Conservation (phyloP, 495 filamentous ascomycete species). For the Podospora australis region DNA sequence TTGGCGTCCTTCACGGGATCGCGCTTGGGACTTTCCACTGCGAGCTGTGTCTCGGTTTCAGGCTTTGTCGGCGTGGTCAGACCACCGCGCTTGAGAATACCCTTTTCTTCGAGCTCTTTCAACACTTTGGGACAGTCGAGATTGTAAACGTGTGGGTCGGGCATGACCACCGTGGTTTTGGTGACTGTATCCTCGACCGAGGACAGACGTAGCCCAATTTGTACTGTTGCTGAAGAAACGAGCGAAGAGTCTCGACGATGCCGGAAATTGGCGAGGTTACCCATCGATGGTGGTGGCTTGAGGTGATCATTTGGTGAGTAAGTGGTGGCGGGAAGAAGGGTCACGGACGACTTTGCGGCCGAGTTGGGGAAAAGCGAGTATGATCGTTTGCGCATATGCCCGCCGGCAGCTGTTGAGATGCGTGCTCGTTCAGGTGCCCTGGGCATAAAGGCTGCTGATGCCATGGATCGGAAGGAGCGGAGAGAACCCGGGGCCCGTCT, state of each 20-base stretch:
- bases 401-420: conserved; percentile 14
- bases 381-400: conserved; percentile 33
- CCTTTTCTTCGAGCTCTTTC: conserved; percentile 13
- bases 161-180: conserved; percentile 12
- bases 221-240: conserved; percentile 41
- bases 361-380: conserved; percentile 36
- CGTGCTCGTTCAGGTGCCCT: conserved; percentile 26
- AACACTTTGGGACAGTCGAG: conserved; percentile 25
- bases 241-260: conserved; percentile 41
- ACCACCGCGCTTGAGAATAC: conserved; percentile 19
- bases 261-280: conserved; percentile 21
- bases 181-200: conserved; percentile 36
- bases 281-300: conserved; percentile 38
- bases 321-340: conserved; percentile 36
- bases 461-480: conserved; percentile 28
- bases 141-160: conserved; percentile 25
- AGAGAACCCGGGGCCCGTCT: conserved; percentile 24
- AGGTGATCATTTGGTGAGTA: conserved; percentile 32
- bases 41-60: neutral
- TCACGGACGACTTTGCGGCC: conserved; percentile 25
- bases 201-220: conserved; percentile 43
- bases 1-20: conserved; percentile 24
- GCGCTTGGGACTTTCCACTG: conserved; percentile 12
- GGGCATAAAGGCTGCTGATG: conserved; percentile 18
- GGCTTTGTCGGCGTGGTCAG: conserved; percentile 6